Conservation (phyloP, 106 monocot species). For the Dendrobium chrysotoxum region DNA sequence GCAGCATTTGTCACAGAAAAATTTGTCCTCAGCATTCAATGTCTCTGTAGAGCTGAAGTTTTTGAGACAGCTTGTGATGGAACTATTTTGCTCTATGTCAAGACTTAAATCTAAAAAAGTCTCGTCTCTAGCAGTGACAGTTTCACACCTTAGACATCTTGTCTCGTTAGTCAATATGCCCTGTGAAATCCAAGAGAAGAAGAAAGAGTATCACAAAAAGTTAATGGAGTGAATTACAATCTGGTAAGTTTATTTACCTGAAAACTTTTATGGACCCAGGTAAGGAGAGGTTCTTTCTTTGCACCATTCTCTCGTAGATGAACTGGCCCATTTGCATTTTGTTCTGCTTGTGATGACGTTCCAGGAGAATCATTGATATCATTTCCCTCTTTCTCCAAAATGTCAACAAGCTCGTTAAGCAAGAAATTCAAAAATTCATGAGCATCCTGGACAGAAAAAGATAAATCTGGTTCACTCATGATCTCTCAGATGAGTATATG, state of each 20-base stretch:
- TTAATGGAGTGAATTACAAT: background rate
- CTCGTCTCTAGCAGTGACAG: constrained; percentile 56
- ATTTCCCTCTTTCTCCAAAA: constrained; percentile 42
- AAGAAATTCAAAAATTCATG: constrained; percentile 54
- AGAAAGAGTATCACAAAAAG: too few species aligned
- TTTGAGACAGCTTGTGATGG: constrained; percentile 56
- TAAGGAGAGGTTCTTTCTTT: constrained; percentile 28
- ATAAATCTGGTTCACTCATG: background rate
- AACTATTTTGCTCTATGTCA: constrained; percentile 62
- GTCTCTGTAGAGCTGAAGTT: constrained; percentile 61
- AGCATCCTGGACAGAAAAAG: constrained; percentile 26
- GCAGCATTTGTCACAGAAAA: constrained; percentile 61
- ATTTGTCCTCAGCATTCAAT: constrained; percentile 59
- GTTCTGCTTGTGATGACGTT: constrained; percentile 17
- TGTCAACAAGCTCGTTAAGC: constrained; percentile 44
- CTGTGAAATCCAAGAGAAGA: constrained; percentile 7
- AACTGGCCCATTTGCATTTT: constrained; percentile 24
- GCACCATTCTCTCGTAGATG: constrained; percentile 26
- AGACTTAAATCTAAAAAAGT: constrained; percentile 54
- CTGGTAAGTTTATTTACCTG: constrained; percentile 20
- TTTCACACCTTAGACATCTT: constrained; percentile 52
- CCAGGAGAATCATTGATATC: constrained; percentile 26
- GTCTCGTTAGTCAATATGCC: constrained; percentile 61
- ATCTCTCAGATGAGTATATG: background rate
- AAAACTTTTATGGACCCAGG: constrained; percentile 44